Base-by-base conservation (phyloP, 2,329 filamentous ascomycete species). In the Colletotrichum musicola region DNA sequence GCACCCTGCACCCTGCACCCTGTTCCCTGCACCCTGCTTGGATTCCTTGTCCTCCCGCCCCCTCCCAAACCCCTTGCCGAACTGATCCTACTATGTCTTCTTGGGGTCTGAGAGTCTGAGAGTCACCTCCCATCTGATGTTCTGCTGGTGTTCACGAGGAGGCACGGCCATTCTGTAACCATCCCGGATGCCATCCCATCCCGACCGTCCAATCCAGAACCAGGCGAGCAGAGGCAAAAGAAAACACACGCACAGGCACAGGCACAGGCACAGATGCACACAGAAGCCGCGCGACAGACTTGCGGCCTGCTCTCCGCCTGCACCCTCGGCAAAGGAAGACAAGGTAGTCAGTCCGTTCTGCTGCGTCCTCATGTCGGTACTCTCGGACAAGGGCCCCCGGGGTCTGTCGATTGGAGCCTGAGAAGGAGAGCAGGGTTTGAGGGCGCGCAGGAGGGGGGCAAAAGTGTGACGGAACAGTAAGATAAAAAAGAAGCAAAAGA, bases 311-410 rank as follows among this genome's bases (percentile, higher is more conserved):
- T 20, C 30, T 55, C 18, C 47, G 44, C 25, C 18, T 20, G 35
- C 55, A 55, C 62, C 49, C 54, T 25, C 65, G 42, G 65, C 62
- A 58, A 20, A 40, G 55, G 16, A 35, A 14, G 14, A 14, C 55
- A 42, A 42, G 49, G 47, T 18, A 51, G 59, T 47, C 27, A 51
- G 55, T 47, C 27, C 10, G 30, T 50, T 51, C 49, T 18, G 47
- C 42, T 30, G 49, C 49, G 18, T 54, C 53, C 40, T 47, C 40
- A 55, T 58, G 12, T 60, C 27, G 61, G 54, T 22, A 54, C 20
- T 54, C 35, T 60, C 55, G 55, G 65, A 42, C 65, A 55, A 25
- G 55, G 42, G 10, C 53, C 30, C 38, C 12, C 44, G 47, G 49
- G 46, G 40, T 49, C 60, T 40, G 30, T 58, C 51, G 18, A 44